Base-by-base conservation (phyloP, 2,329 filamentous ascomycete species). In the Lasiodiplodia hormozganensis region DNA sequence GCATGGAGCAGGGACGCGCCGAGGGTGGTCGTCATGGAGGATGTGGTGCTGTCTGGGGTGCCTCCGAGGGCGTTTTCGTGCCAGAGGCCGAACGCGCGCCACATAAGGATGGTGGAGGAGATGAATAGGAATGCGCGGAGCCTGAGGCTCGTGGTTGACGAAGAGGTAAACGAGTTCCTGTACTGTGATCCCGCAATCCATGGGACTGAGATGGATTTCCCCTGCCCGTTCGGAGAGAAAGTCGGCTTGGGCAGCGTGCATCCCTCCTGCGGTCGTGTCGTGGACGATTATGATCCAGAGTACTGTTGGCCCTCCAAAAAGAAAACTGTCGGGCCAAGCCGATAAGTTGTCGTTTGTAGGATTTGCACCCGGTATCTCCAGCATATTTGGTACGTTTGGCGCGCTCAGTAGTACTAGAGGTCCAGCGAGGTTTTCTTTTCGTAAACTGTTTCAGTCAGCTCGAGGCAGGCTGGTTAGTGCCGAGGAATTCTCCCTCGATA, bases 21-120 rank as follows among this genome's bases (percentile, higher is more conserved):
- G 53, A 36, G 31, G 31, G 53, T 56, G 2, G 53, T 56, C 18
- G 53, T 56, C 2, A 56, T 56, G 53, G 53, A 56, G n/a, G 53
- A 56, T 8, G n/a, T 56, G 31, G 16, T 18, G 1, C 53, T 28
- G 1, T 28, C 28, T 6, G 28, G 28, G 28, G 28, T 28, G 28
- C 28, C 28, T 28, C 28, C 28, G 1, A 28, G 28, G 28, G 28
- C 6, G 28, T 28, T 28, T 28, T 28, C 28, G 28, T 28, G 28
- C 5, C 28, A 28, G 28, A 28, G 28, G 28, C 28, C 28, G 28
- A 28, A 28, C 28, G 28, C 28, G 1, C 28, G 28, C 28, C 28
- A 28, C 28, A 28, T 28, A 6, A 6, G 4, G 5, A 28, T 28
- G 28, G 28, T 6, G 28, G 28, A 28, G 4, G 28, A 28, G 5